Base-by-base conservation (phyloP, 1,284 basidiomycete genomes). In the Mycena citricolor region DNA sequence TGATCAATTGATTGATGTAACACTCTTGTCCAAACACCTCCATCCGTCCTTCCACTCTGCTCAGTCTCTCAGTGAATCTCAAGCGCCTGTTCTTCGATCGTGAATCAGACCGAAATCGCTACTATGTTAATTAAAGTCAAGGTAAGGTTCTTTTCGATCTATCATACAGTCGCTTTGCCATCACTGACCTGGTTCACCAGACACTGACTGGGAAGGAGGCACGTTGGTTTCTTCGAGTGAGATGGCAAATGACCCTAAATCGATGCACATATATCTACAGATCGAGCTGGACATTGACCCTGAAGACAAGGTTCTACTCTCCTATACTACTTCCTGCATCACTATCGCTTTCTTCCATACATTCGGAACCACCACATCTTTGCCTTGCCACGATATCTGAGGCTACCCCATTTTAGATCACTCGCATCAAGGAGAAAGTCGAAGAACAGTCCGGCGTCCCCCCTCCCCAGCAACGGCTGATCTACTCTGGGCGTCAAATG, bases 371-470 rank as follows among this genome's bases (percentile, higher is more conserved):
- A 24, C 29, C 6, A 25, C 26, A 41, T n/a, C n/a, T 19, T 11
- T 13, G n/a, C 30, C 22, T 31, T 20, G 26, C 21, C 21, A 32
- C 16, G 34, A 37, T 12, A 35, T 29, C 16, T 44, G 37, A 42
- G 30, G 29, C 42, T 38, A 34, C 44, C 19, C n/a, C n/a, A n/a
- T n/a, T 14, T 31, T 52, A 97, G 94, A 93, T 97, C 63, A 77
- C 82, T 35, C 85, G 92, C 56, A 95, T 99, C 71, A 99, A 99
- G 73, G 94, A 97, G 76, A 90, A 92, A 65, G 93, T 99, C 23
- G 97, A 99, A 67, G 95, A 98, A 71, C 97, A 99, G 69, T 95
- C 94, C 30, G 97, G 95, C 59, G 97, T 99, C 37, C 97, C 97
- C 13, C 95, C 97, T 49, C 90, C 79, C 29, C 97, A 99, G 67